phyloP scores from a whole-genome alignment of 2,329 filamentous ascomycete species.

The Xylaria sp. region DNA sequence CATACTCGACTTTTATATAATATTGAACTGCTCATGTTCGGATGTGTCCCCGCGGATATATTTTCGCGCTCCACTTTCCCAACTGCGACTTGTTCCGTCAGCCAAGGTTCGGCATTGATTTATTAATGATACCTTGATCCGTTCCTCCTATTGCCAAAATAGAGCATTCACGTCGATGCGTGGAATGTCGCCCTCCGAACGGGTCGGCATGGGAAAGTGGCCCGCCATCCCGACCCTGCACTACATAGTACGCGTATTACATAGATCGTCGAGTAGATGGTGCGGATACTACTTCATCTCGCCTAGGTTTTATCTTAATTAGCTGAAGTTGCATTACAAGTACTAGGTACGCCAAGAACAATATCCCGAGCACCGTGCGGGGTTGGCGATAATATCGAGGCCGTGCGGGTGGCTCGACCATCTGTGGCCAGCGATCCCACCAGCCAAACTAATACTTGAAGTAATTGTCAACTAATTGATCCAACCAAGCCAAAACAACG shows the following conservation, averaged over 20 bases:
- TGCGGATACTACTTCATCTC: constrained; percentile 2
- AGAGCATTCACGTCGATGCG: constrained; percentile 12
- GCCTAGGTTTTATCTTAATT: constrained; percentile 23
- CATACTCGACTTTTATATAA: constrained; percentile 30
- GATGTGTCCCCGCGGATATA: constrained; percentile 7
- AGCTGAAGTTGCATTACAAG: neutral
- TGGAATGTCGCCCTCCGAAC: constrained; percentile 34
- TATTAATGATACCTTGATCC: constrained; percentile 16
- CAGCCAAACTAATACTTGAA: no score
- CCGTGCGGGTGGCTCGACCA: no score
- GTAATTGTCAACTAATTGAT: no score
- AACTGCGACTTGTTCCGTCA: constrained; percentile 32
- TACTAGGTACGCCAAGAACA: neutral
- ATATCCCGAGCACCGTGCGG: no score
- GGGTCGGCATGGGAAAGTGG: constrained; percentile 31
- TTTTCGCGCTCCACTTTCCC: constrained; percentile 26
- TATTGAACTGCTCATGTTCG: neutral
- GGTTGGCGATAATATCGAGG: no score
- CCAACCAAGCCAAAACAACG: no score
- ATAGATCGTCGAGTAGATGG: constrained; percentile 1
- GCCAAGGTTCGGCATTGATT: constrained; percentile 33
- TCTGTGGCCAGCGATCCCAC: no score
- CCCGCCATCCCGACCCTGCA: constrained; percentile 34
- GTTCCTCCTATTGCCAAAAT: constrained; percentile 5
- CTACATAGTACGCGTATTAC: neutral